Evolutionary conservation across 345 rosid species (phyloP), one percentile per base, ranked within the genome.

Genomic region (Angophora floribunda): DNA sequence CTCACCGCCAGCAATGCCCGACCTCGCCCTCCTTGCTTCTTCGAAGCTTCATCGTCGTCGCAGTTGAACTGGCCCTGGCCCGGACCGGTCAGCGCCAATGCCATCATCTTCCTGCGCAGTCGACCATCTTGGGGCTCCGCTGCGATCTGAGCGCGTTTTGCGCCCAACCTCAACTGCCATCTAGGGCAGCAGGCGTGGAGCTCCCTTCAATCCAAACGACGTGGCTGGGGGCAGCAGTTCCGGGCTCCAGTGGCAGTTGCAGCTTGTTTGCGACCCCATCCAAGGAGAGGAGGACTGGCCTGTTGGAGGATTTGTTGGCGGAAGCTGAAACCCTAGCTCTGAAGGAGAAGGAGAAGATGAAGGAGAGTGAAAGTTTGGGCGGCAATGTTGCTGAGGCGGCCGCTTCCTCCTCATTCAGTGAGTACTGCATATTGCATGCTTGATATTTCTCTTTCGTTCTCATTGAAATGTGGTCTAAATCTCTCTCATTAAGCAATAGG

Each of bases 241-340:
- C 28, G 4, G 4, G 49, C 84, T 75, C 14, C 10, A 3, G 13
- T 9, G 49, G 82, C 24, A 21, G 49, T 19, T 75, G 26, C 14
- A 5, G 49, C 84, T 75, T 41, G 49, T 75, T 75, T 22, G 28
- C 14, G 47, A 75, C 47, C 13, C 84, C 7, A 0, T 75, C 28
- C 4, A 6, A 36, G 84, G 49, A 41, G 84, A 75, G n/a, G n/a
- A n/a, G 91, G n/a, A 93, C 96, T 85, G 97, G 97, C 32, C 79
- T 95, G 86, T 87, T 95, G 89, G 97, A 94, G 85, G 94, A 91
- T n/a, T 91, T 95, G 86, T 80, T 95, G 90, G 88, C 89, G 85
- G 97, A 95, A 91, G 90, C 96, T 57, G 87, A 90, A 44, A 87
- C 89, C 85, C 51, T 95, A 51, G 87, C 92, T 65, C 26, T 53